Evolutionary conservation across 192 early-diverging fungal genomes (phyloP).

Genomic region (Podila epicladia): DNA sequence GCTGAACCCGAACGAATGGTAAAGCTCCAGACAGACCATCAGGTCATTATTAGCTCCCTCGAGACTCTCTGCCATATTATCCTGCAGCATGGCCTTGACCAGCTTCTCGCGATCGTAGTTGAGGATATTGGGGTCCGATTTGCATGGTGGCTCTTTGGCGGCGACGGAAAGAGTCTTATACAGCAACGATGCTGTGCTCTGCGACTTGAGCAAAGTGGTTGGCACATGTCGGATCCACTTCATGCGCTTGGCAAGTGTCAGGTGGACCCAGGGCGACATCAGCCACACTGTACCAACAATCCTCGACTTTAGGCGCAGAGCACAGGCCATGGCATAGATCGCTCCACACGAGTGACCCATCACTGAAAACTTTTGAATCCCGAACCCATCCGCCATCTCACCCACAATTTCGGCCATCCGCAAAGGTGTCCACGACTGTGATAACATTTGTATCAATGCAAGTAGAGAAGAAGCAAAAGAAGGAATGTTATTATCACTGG

Average conservation of each 20-base stretch:
- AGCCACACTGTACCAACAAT: conserved; percentile 55
- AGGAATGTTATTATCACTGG: not conserved
- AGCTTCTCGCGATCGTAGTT: conserved; percentile 52
- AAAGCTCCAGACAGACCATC: conserved; percentile 52
- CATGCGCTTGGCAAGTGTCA: conserved; percentile 53
- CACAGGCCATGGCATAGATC: conserved; percentile 55
- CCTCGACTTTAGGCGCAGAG: conserved; percentile 39
- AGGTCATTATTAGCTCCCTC: conserved; percentile 56
- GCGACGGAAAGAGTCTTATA: conserved; percentile 48
- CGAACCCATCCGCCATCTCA: conserved; percentile 52
- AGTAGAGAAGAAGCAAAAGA: not conserved
- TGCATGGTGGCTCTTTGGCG: conserved; percentile 43
- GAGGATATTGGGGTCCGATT: conserved; percentile 44
- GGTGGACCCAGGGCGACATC: conserved; percentile 54
- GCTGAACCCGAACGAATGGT: conserved; percentile 53
- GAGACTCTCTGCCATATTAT: conserved; percentile 50
- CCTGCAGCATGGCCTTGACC: conserved; percentile 51
- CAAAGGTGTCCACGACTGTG: conserved; percentile 23
- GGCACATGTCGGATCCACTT: conserved; percentile 56
- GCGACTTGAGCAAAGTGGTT: conserved; percentile 45
- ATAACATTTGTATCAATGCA: not conserved
- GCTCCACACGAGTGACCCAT: conserved; percentile 58
- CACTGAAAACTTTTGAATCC: conserved; percentile 53
- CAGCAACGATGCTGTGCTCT: conserved; percentile 27
- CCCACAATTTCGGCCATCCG: conserved; percentile 53